Percentiles rank a stretch among this genome's conserved stretches.
These are phyloP conservation scores for Triangularia verruculosa DNA, from an alignment of 2,329 filamentous ascomycete genomes.

Conservation along the genomic window DNA sequence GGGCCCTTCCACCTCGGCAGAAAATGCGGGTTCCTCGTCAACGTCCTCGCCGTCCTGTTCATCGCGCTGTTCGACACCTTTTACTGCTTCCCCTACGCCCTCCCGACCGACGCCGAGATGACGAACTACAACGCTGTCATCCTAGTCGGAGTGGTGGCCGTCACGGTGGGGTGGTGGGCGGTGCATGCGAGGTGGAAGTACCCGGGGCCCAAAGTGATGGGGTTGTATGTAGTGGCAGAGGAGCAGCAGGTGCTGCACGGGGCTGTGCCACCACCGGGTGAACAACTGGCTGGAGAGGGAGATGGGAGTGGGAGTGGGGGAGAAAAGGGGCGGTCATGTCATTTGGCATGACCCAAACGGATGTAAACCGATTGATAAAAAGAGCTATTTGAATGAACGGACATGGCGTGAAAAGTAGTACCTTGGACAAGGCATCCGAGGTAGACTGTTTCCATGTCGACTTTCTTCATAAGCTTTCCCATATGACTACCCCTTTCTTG, in stretches of 20 bases:
- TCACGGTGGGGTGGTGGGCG: conserved; percentile 51
- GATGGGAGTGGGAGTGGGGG: background rate
- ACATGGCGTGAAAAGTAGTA: no score
- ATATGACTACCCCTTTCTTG: no score
- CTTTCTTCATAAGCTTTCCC: no score
- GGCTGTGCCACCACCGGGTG: background rate
- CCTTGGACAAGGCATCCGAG: no score
- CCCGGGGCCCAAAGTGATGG: conserved; percentile 48
- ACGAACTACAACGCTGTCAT: conserved; percentile 58
- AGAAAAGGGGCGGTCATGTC: background rate
- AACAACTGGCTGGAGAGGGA: background rate
- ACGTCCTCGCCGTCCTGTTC: conserved; percentile 48
- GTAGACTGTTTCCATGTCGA: no score
- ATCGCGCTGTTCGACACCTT: conserved; percentile 57
- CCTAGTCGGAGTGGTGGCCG: conserved; percentile 44
- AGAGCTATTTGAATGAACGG: no score
- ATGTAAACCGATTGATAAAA: no score
- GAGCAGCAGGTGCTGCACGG: conserved; percentile 18
- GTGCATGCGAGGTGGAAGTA: conserved; percentile 47
- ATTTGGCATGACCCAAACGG: no score
- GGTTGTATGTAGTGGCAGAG: conserved; percentile 39
- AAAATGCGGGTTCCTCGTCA: conserved; percentile 47
- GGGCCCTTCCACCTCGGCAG: conserved; percentile 54
- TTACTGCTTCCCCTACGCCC: conserved; percentile 53
- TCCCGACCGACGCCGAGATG: conserved; percentile 39